Evolutionary conservation across 78 protist species (phyloP), one percentile per base, ranked within the genome.

Genomic region (Speleostelium caveatum): DNA sequence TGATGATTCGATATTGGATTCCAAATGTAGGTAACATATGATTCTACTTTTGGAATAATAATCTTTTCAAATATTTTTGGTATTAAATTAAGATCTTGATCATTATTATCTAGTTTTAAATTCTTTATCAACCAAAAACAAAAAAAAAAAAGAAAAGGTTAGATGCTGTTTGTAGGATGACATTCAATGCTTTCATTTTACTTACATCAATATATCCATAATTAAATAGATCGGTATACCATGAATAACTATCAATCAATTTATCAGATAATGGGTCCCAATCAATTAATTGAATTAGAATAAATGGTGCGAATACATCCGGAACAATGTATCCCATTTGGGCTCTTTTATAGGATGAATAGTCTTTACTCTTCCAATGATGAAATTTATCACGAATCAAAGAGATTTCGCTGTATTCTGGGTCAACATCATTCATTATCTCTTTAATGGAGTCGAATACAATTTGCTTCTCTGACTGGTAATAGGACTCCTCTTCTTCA

Each of bases 311-410:
- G 6, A 83, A 83, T 2, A 83, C 45, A 1, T 61, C 30, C 19
- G 91, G 91, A 51, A 83, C 26, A 26, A 83, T 83, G 32, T 36
- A 69, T 1, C 74, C 35, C 28, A 83, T 53, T 12, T 83, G 68
- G 0, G 75, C 49, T 60, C 60, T 67, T 39, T 38, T 60, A 21
- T 83, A 83, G 1, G 91, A 83, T 10, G 28, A 42, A 14, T 53
- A 67, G 36, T 83, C 79, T 60, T 83, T 83, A 8, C 33, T n/a
- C 45, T 69, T 83, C 91, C 91, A 83, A 59, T 83, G 77, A 59
- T 69, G 41, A 21, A 83, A 83, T 45, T 42, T 83, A 0, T 69
- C 73, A 19, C 6, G 38, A 3, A 83, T 60, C 17, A 2, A 21
- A 24, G 19, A 0, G 22, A 83, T 51, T 22, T 67, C 56, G 17